Evolutionary conservation across 331 rosid species (phyloP), one percentile per base, ranked within the genome.

Genomic region (Saraca asoca): DNA sequence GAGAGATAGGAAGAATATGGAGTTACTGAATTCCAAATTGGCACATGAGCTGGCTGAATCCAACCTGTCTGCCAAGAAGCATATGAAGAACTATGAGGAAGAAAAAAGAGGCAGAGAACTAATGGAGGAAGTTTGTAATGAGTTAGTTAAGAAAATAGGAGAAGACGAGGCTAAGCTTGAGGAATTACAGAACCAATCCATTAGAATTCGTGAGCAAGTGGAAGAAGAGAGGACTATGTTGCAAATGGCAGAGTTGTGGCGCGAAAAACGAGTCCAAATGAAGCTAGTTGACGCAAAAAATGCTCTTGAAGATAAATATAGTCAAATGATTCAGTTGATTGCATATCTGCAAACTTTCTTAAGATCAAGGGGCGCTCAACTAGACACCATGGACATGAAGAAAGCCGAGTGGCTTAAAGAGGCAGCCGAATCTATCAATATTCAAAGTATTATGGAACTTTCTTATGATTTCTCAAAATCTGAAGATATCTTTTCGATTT

Each of bases 251-350:
- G 83, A 82, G 58, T 68, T 66, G 60, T 82, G 73, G 87, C 91
- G 95, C 7, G 95, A 87, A 77, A 91, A 85, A 55, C 81, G 79
- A 3, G 79, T 69, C 51, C 91, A 87, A 58, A 80, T 85, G 95
- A 87, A 82, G 83, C 64, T 87, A 33, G 38, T 3, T 0, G 95
- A 87, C 45, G 95, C 86, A 43, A 85, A 78, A 59, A 41, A 70
- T 57, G 44, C 79, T 33, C 77, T 84, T 18, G 87, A 82, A 74
- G 82, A 76, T 19, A 80, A 73, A 33, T 85, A 75, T 56, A 66
- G 61, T 51, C 70, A 78, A 73, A 69, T 85, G 85, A 81, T 74
- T 61, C 69, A 78, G 35, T 57, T 85, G 69, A 58, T 87, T 37
- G 58, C 39, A 5, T 82, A 73, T 34, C 58, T 84, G 3, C 74